These are phyloP conservation scores for Ochromonas danica DNA, from an alignment of 108 stramenopile genomes.

Conservation along the genomic window DNA sequence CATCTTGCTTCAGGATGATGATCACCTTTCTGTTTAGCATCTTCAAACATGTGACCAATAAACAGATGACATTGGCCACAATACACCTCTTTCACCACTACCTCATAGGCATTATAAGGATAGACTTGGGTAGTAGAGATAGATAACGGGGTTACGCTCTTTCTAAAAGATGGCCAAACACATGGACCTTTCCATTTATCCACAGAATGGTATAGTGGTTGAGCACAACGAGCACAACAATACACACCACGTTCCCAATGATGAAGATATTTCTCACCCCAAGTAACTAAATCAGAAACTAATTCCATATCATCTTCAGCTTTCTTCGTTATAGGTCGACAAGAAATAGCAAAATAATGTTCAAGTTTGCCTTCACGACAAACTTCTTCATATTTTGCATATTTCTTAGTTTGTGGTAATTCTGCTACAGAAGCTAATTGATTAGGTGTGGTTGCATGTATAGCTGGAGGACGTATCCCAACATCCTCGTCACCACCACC, in stretches of 20 bases:
- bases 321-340: conserved; percentile 36
- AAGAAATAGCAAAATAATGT: conserved; percentile 32
- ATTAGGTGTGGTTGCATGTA: not conserved
- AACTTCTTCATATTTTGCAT: conserved; percentile 5
- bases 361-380: not conserved
- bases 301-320: conserved; percentile 47
- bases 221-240: conserved; percentile 36
- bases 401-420: not conserved
- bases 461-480: conserved; percentile 5
- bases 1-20: conserved; percentile 41
- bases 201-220: conserved; percentile 5
- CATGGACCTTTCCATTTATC: conserved; percentile 46
- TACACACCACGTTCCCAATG: conserved; percentile 33
- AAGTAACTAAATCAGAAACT: conserved; percentile 39
- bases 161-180: conserved; percentile 44
- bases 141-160: not conserved
- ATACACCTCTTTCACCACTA: conserved; percentile 42
- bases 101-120: conserved; percentile 35
- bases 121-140: not conserved
- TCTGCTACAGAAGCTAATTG: not conserved
- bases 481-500: no score
- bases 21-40: conserved; percentile 42
- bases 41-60: conserved; percentile 44
- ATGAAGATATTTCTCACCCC: conserved; percentile 28
- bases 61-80: conserved; percentile 40